Conservation (phyloP, 169 alveolate species). For the Cardiosporidium cionae region DNA sequence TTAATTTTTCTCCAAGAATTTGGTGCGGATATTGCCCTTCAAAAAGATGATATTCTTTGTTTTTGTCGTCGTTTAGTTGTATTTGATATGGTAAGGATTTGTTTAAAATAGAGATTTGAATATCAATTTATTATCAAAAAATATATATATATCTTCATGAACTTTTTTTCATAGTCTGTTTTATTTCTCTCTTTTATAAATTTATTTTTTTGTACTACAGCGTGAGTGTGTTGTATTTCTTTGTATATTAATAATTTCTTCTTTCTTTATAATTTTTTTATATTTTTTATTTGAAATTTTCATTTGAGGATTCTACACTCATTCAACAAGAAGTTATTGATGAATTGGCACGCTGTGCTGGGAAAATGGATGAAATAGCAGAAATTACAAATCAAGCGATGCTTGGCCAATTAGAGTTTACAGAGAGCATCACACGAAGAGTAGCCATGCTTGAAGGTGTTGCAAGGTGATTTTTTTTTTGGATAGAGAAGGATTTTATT, state of each 20-base stretch:
- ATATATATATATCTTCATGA: too few species aligned
- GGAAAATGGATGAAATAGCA: conserved; percentile 3
- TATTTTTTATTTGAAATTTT: too few species aligned
- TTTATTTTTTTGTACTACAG: too few species aligned
- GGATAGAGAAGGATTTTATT: too few species aligned
- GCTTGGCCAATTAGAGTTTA: conserved; percentile 5
- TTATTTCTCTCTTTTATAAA: too few species aligned
- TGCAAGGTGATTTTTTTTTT: neutral
- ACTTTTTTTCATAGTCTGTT: too few species aligned
- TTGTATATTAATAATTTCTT: neutral
- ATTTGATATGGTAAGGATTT: conserved; percentile 3
- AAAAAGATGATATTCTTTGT: conserved; percentile 3
- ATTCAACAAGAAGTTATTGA: conserved; percentile 10
- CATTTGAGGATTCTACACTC: conserved; percentile 7
- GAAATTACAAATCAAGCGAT: conserved; percentile 6
- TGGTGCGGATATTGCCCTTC: conserved; percentile 20
- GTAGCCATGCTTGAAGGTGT: conserved; percentile 5
- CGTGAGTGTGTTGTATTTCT: neutral
- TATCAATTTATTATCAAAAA: too few species aligned
- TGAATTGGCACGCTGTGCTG: conserved; percentile 7
- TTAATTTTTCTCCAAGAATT: too few species aligned
- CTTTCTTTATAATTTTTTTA: too few species aligned
- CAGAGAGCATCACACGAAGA: neutral
- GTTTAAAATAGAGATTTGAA: too few species aligned
- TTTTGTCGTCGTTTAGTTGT: conserved; percentile 11